These are phyloP conservation scores for Globisporangium polare DNA, from an alignment of 352 stramenopile genomes.

Conservation along the genomic window DNA sequence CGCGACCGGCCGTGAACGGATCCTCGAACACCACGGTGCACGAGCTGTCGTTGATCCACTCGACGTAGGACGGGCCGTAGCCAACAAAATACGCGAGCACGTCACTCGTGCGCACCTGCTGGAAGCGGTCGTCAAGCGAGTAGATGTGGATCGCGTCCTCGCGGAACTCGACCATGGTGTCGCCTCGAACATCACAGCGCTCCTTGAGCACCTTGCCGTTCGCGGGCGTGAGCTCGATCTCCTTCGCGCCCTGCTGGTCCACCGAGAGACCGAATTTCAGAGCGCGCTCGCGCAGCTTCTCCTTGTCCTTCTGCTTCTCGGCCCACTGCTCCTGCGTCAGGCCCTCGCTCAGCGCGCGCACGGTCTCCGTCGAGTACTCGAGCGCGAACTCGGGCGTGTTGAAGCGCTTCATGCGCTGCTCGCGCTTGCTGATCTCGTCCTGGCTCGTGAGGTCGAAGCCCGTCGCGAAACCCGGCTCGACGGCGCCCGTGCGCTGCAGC, in stretches of 20 bases:
- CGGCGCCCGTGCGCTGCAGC: conserved; percentile 64
- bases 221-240: conserved; percentile 29
- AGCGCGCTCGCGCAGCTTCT: conserved; percentile 60
- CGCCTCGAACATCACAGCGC: conserved; percentile 49
- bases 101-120: conserved; percentile 77
- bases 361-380: conserved; percentile 60
- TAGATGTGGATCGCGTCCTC: conserved; percentile 83
- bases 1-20: conserved; percentile 55
- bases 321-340: conserved; percentile 74
- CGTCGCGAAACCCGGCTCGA: conserved; percentile 57
- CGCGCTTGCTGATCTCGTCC: conserved; percentile 60
- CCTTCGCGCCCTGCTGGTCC: conserved; percentile 31
- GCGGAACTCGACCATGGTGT: conserved; percentile 34
- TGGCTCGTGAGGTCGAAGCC: conserved; percentile 68
- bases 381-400: conserved; percentile 70
- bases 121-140: conserved; percentile 73
- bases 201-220: conserved; percentile 56
- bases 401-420: conserved; percentile 79
- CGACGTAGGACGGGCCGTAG: conserved; percentile 81
- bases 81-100: conserved; percentile 74
- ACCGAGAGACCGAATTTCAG: conserved; percentile 65
- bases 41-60: conserved; percentile 86
- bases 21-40: conserved; percentile 85
- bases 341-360: conserved; percentile 51
- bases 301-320: conserved; percentile 50